Evolutionary conservation across 805 yeast species (phyloP).

Genomic region (Cyberlindnera mycetangii): DNA sequence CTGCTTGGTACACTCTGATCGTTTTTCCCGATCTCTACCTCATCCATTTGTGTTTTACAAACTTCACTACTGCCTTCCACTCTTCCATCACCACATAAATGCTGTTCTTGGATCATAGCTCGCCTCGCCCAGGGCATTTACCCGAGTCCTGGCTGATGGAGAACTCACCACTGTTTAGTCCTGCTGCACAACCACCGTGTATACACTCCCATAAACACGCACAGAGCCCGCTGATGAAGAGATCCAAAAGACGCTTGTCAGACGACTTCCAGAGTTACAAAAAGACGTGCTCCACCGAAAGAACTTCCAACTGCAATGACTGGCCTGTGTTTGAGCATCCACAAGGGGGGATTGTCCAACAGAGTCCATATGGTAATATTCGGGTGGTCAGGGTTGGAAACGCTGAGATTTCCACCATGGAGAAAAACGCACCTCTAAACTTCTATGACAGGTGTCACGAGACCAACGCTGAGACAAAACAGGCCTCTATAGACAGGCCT

Average conservation of each 20-base stretch:
- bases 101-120: constrained; percentile 20
- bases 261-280: constrained; percentile 32
- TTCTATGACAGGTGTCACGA: constrained; percentile 8
- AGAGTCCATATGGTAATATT: constrained; percentile 27
- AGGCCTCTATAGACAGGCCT: not conserved
- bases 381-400: constrained; percentile 20
- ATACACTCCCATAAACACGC: constrained; percentile 2
- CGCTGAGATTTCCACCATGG: constrained; percentile 21
- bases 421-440: constrained; percentile 15
- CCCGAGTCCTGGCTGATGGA: constrained; percentile 20
- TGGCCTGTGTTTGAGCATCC: constrained; percentile 28
- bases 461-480: not conserved
- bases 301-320: constrained; percentile 3
- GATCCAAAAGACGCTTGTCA: constrained; percentile 36
- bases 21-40: too few relatives aligned
- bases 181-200: constrained; percentile 12
- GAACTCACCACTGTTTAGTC: constrained; percentile 17
- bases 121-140: constrained; percentile 17
- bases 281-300: constrained; percentile 22
- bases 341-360: constrained; percentile 24
- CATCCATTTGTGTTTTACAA: too few relatives aligned
- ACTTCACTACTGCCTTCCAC: not conserved
- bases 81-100: constrained; percentile 2
- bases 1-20: too few relatives aligned
- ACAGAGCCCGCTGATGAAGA: constrained; percentile 12